Conservation (phyloP, 2,329 filamentous ascomycete genomes). For the Ceratocystis colombiana region DNA sequence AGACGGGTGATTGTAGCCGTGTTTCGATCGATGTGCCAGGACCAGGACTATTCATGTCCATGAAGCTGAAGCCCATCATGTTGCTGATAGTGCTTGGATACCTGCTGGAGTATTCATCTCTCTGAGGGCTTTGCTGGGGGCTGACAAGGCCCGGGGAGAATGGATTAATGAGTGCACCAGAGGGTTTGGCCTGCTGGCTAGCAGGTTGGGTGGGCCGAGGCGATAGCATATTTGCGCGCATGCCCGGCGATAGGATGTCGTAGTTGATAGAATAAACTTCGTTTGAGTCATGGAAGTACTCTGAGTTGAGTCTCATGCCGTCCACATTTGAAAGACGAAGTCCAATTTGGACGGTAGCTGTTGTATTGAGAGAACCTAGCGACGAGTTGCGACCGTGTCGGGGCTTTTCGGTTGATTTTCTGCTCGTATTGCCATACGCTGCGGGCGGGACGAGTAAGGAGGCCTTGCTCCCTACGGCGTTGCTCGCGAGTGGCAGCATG, state of each 20-base stretch:
- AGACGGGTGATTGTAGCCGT: not conserved
- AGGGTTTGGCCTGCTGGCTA: slow-evolving; percentile 30
- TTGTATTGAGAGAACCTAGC: slow-evolving; percentile 46
- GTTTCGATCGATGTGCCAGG: not conserved
- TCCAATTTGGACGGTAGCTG: slow-evolving; percentile 61
- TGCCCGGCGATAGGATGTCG: slow-evolving; percentile 13
- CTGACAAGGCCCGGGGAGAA: slow-evolving; percentile 7
- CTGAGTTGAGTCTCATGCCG: slow-evolving; percentile 37
- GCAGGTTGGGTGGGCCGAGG: slow-evolving; percentile 25
- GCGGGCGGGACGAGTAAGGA: slow-evolving; percentile 19
- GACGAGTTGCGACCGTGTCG: slow-evolving; percentile 46
- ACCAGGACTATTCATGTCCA: not conserved
- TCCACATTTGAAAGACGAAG: slow-evolving; percentile 53
- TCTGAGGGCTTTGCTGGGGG: too few relatives aligned
- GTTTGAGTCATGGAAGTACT: slow-evolving; percentile 31
- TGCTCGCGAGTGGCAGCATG: not conserved
- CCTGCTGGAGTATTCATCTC: slow-evolving; percentile 20
- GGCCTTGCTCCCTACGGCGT: not conserved
- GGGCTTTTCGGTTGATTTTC: not conserved
- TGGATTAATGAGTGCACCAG: not conserved
- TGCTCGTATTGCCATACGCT: slow-evolving; percentile 10
- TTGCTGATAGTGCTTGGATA: slow-evolving; percentile 21
- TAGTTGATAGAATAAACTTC: slow-evolving; percentile 36
- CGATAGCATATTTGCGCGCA: slow-evolving; percentile 17
- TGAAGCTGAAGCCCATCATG: slow-evolving; percentile 20